A percentile compares a stretch with the other conserved stretches of the same genome.
Evolutionary conservation across 495 filamentous ascomycete species (phyloP).

Genomic region (Trichoderma asperelloides): DNA sequence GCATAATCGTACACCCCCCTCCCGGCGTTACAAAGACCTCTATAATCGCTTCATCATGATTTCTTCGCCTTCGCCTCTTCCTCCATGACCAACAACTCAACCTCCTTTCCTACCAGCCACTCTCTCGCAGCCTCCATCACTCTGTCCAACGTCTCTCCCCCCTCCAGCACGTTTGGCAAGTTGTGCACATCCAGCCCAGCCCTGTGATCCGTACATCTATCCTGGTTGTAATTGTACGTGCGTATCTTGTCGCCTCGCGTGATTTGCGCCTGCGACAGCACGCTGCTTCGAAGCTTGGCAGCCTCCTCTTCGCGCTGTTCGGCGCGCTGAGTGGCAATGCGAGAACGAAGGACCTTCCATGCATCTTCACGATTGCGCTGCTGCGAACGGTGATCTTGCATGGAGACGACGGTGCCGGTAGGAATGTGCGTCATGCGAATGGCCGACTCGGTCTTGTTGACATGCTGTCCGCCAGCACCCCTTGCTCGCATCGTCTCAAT

Average conservation of each 20-base stretch:
- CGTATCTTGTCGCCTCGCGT: conserved; percentile 87
- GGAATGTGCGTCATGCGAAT: conserved; percentile 89
- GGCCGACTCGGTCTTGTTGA: conserved; percentile 96
- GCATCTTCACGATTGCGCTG: conserved; percentile 77
- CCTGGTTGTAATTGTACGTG: conserved; percentile 92
- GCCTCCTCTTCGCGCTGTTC: conserved; percentile 82
- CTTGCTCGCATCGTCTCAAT: conserved; percentile 85
- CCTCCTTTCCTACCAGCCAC: conserved; percentile 72
- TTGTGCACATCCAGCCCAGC: conserved; percentile 76
- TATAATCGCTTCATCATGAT: neutral
- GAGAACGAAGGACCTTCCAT: conserved; percentile 75
- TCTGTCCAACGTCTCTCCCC: conserved; percentile 60
- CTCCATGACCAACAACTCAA: conserved; percentile 54
- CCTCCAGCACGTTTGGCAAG: conserved; percentile 68
- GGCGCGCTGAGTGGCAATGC: conserved; percentile 68
- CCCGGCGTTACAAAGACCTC: no score
- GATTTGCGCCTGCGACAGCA: conserved; percentile 69
- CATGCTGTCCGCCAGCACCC: conserved; percentile 92
- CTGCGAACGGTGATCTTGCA: conserved; percentile 91
- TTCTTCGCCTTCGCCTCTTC: conserved; percentile 22
- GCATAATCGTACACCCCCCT: no score
- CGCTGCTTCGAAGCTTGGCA: conserved; percentile 59
- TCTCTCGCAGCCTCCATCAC: conserved; percentile 72
- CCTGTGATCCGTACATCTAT: conserved; percentile 88
- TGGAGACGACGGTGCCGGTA: conserved; percentile 73